Evolutionary conservation across 192 early-diverging fungal species (phyloP).

Genomic region (Linnemannia exigua): DNA sequence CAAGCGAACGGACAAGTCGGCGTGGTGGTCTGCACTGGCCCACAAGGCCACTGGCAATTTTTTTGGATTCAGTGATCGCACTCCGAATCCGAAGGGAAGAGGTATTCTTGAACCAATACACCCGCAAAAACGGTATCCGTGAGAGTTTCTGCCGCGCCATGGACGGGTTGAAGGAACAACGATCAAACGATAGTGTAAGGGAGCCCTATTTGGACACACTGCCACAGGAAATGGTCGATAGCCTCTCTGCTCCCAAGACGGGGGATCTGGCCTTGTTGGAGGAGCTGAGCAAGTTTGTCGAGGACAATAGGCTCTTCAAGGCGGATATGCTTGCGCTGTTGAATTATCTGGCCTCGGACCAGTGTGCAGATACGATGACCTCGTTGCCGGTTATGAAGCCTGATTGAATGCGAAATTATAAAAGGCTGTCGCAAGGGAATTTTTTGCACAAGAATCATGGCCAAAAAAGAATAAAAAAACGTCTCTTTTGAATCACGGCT

Average conservation of each 20-base stretch:
- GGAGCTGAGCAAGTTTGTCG: slow-evolving; percentile 18
- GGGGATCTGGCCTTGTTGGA: slow-evolving; percentile 18
- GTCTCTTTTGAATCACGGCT: too few species aligned
- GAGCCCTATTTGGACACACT: slow-evolving; percentile 13
- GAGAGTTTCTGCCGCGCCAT: slow-evolving; percentile 5
- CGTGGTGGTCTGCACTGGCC: slow-evolving; percentile 19
- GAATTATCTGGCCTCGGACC: slow-evolving; percentile 19
- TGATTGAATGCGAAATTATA: background rate
- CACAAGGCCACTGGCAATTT: slow-evolving; percentile 17
- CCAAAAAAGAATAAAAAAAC: too few species aligned
- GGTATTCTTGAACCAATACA: slow-evolving; percentile 3
- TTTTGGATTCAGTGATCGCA: slow-evolving; percentile 20
- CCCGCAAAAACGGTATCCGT: slow-evolving; percentile 5
- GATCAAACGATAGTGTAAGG: background rate
- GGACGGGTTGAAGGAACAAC: slow-evolving; percentile 7
- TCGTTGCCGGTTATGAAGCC: slow-evolving; percentile 17
- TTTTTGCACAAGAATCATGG: too few species aligned
- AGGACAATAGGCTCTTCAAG: slow-evolving; percentile 19
- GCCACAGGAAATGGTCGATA: slow-evolving; percentile 14
- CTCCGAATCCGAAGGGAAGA: slow-evolving; percentile 19
- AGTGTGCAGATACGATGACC: slow-evolving; percentile 19
- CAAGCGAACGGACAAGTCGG: slow-evolving; percentile 21
- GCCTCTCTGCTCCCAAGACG: slow-evolving; percentile 7
- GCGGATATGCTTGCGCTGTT: slow-evolving; percentile 15
- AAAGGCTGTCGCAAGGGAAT: too few species aligned